Conservation (phyloP, 768 basidiomycete species). For the Boletus patriciae region DNA sequence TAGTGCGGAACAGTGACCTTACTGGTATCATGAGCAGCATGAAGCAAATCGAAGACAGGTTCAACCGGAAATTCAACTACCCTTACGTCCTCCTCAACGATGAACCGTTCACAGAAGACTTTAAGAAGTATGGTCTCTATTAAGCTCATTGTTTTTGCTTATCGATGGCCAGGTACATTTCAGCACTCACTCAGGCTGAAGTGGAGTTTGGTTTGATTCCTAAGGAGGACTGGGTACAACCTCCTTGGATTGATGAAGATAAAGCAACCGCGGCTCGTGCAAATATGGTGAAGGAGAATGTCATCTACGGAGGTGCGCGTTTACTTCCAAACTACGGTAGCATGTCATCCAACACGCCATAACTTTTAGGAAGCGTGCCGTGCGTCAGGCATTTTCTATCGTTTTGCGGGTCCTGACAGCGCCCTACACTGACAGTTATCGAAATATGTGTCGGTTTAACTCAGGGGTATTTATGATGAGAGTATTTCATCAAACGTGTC, state of each 20-base stretch:
- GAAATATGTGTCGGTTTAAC: conserved; percentile 96
- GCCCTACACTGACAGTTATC: conserved; percentile 51
- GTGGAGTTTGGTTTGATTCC: conserved; percentile 66
- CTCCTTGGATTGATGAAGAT: conserved; percentile 73
- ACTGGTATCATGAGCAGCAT: conserved; percentile 62
- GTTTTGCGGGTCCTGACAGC: conserved; percentile 7
- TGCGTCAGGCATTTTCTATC: conserved; percentile 38
- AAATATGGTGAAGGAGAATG: conserved; percentile 60
- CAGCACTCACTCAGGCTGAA: conserved; percentile 28
- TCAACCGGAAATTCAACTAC: conserved; percentile 78
- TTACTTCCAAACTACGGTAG: conserved; percentile 1
- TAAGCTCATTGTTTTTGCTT: not conserved
- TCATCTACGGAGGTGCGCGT: conserved; percentile 63
- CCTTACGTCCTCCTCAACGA: conserved; percentile 93
- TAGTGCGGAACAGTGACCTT: conserved; percentile 69
- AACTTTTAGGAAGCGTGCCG: conserved; percentile 64
- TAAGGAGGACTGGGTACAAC: conserved; percentile 71
- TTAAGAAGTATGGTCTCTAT: conserved; percentile 53
- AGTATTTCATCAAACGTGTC: not conserved
- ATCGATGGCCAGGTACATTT: conserved; percentile 31
- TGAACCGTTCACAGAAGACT: conserved; percentile 69
- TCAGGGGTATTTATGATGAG: conserved; percentile 58
- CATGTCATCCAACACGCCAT: not conserved
- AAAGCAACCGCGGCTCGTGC: conserved; percentile 57
- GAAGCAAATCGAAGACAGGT: conserved; percentile 79